Conservation (phyloP, 371 early-diverging fungal genomes). For the Zopfochytrium polystomum region DNA sequence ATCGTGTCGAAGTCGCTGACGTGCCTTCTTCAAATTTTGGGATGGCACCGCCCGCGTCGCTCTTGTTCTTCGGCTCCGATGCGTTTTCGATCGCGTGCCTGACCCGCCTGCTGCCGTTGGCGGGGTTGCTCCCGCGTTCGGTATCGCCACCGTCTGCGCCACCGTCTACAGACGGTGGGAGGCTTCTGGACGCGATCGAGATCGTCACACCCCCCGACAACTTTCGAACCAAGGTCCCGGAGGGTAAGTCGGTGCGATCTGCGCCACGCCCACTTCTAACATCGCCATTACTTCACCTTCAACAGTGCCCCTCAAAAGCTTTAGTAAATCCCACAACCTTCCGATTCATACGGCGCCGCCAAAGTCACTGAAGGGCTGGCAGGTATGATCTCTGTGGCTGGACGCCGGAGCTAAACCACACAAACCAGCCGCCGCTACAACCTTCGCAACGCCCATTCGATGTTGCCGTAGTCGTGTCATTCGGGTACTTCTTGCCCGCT, state of each 20-base stretch:
- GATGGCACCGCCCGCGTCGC: not conserved
- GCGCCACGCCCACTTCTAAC: conserved; percentile 38
- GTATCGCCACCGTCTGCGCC: no score
- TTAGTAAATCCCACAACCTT: conserved; percentile 41
- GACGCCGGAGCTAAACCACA: not conserved
- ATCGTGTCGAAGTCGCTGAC: not conserved
- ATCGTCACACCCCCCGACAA: conserved; percentile 69
- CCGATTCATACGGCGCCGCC: conserved; percentile 38
- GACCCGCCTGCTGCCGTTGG: conserved; percentile 47
- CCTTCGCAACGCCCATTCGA: conserved; percentile 50
- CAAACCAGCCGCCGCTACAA: conserved; percentile 11
- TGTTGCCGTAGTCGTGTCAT: conserved; percentile 89
- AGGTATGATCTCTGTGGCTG: conserved; percentile 18
- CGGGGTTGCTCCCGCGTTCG: not conserved
- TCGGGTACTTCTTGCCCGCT: conserved; percentile 84
- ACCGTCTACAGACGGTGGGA: no score
- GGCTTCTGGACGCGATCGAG: conserved; percentile 41
- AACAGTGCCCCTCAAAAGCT: conserved; percentile 45
- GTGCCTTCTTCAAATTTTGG: not conserved
- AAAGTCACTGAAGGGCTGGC: conserved; percentile 44
- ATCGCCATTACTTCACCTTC: conserved; percentile 26
- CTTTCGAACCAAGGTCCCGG: conserved; percentile 45
- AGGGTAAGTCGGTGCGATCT: conserved; percentile 26
- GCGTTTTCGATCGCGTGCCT: conserved; percentile 71
- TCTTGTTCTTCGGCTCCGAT: conserved; percentile 84